These are phyloP conservation scores for Ophiostoma montium DNA, from an alignment of 2,329 filamentous ascomycete species.

Conservation along the genomic window DNA sequence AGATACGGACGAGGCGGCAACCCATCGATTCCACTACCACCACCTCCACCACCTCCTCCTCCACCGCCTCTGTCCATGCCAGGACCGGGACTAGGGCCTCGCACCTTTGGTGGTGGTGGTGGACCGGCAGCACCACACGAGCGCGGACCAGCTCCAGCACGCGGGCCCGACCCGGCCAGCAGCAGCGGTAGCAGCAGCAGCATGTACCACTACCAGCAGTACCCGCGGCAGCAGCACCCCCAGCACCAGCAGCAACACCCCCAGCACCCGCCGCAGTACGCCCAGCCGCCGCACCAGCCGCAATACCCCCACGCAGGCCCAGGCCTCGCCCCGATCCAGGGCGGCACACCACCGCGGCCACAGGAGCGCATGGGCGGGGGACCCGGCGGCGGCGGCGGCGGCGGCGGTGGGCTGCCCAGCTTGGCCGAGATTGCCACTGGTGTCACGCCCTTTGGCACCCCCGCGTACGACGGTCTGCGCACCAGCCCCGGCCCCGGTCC, in stretches of 20 bases:
- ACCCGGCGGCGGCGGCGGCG: too few relatives aligned
- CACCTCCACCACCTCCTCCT: conserved; percentile 11
- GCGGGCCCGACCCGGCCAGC: too few relatives aligned
- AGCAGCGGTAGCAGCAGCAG: conserved; percentile 1
- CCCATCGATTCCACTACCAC: conserved; percentile 5
- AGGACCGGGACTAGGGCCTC: neutral
- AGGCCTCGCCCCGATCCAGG: conserved; percentile 40
- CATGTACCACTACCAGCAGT: conserved; percentile 18
- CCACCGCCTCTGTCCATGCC: conserved; percentile 9
- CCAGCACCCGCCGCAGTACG: too few relatives aligned
- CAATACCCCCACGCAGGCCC: conserved; percentile 19
- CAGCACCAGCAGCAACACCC: conserved; percentile 8
- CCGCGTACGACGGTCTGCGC: conserved; percentile 22
- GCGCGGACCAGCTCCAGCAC: conserved; percentile 1
- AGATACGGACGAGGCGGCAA: conserved; percentile 26
- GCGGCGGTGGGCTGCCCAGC: conserved; percentile 34
- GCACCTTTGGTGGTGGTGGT: neutral
- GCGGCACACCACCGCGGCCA: conserved; percentile 10
- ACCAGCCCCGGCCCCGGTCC: too few relatives aligned
- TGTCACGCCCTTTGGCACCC: conserved; percentile 45
- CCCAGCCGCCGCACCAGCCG: conserved; percentile 18
- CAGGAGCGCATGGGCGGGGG: conserved; percentile 12
- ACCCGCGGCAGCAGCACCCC: neutral
- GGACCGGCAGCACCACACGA: neutral
- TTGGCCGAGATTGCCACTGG: conserved; percentile 51